These are phyloP conservation scores for Lactarius vividus DNA, from an alignment of 768 basidiomycete species.

Conservation along the genomic window DNA sequence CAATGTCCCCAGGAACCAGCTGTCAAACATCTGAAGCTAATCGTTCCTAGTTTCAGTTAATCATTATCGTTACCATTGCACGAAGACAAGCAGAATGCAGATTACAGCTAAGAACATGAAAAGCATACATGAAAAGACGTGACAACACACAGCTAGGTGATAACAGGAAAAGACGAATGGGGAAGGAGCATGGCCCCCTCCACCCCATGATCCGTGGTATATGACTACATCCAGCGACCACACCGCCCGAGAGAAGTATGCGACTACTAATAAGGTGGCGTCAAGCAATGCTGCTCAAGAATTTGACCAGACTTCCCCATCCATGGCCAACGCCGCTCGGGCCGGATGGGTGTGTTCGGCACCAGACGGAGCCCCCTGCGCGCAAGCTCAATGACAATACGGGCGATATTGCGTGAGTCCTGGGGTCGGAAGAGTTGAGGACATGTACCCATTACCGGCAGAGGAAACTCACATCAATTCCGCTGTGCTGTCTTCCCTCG, in stretches of 20 bases:
- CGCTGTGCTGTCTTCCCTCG: constrained; percentile 81
- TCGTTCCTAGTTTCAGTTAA: neutral
- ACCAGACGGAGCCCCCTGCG: constrained; percentile 61
- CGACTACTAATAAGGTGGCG: neutral
- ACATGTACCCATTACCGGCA: neutral
- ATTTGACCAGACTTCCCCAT: constrained; percentile 78
- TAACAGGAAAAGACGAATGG: neutral
- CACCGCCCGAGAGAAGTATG: neutral
- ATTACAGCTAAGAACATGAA: neutral
- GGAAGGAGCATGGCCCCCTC: neutral
- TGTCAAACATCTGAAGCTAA: neutral
- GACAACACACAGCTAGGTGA: neutral
- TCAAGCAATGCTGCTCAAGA: constrained; percentile 43
- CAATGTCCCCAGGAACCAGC: neutral
- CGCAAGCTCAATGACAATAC: constrained; percentile 78
- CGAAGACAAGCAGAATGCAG: constrained; percentile 30
- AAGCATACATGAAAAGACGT: neutral
- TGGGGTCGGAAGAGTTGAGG: constrained; percentile 32
- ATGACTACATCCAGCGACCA: neutral
- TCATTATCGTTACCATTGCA: neutral
- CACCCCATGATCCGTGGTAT: neutral
- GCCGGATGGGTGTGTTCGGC: constrained; percentile 70
- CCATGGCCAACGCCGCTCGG: constrained; percentile 74
- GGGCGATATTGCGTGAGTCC: constrained; percentile 89
- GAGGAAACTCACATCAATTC: constrained; percentile 74